phyloP scores from a whole-genome alignment of 176 grass and related monocot genomes.

The Lolium multiflorum region DNA sequence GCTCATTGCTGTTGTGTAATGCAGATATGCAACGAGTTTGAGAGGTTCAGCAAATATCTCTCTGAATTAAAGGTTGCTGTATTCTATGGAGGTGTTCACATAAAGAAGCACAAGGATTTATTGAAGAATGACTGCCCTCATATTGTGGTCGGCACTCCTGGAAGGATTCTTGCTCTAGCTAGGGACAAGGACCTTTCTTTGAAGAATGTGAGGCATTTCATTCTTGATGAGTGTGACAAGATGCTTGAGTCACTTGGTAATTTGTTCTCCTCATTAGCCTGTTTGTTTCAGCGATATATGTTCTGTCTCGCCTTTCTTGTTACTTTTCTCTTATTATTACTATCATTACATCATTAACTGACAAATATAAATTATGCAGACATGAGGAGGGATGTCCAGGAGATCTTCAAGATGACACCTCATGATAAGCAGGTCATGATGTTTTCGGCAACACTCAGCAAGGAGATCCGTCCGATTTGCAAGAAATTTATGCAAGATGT shows the following conservation, averaged over 20 bases:
- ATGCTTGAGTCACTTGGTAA: slow-evolving; percentile 99
- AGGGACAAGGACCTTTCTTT: slow-evolving; percentile 94
- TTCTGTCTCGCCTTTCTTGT: not conserved
- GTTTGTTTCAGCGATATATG: not conserved
- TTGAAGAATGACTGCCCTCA: slow-evolving; percentile 99
- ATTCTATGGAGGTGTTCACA: slow-evolving; percentile 98
- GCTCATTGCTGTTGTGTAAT: not conserved
- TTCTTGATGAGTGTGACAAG: slow-evolving; percentile 99
- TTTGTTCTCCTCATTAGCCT: not conserved
- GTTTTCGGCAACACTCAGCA: slow-evolving; percentile 99
- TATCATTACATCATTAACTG: not conserved
- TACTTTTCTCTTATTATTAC: slow-evolving; percentile 4
- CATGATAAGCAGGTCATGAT: slow-evolving; percentile 99
- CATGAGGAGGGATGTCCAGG: slow-evolving; percentile 97
- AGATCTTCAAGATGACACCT: slow-evolving; percentile 99
- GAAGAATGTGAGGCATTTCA: slow-evolving; percentile 99
- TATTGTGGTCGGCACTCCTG: slow-evolving; percentile 90
- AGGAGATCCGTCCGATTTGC: slow-evolving; percentile 96
- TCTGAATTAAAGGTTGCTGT: slow-evolving; percentile 93
- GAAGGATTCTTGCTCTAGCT: slow-evolving; percentile 70
- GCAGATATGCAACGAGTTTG: slow-evolving; percentile 96
- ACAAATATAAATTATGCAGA: slow-evolving; percentile 59
- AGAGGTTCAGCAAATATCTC: slow-evolving; percentile 98
- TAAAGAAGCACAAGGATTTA: slow-evolving; percentile 90
- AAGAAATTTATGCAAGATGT: slow-evolving; percentile 99